phyloP scores from a whole-genome alignment of 345 rosid species.

The Hevea brasiliensis region DNA sequence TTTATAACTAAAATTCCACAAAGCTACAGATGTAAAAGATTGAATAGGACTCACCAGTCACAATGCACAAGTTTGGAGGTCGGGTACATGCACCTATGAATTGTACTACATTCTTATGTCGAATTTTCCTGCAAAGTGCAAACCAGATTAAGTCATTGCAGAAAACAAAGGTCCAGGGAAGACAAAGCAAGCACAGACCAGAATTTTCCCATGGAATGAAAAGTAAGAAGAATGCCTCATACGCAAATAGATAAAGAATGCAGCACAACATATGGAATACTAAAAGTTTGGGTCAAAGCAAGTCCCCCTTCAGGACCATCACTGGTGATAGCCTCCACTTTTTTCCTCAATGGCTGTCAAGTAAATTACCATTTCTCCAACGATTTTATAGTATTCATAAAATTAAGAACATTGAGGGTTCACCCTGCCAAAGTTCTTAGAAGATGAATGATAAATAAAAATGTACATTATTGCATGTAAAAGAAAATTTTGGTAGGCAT shows the following conservation, averaged over 20 bases:
- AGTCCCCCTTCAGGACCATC: background rate
- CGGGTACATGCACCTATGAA: constrained; percentile 92
- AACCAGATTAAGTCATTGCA: constrained; percentile 9
- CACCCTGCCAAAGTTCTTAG: background rate
- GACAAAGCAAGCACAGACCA: background rate
- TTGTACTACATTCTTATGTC: constrained; percentile 92
- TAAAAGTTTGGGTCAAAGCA: background rate
- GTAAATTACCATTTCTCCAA: background rate
- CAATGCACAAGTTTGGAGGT: constrained; percentile 81
- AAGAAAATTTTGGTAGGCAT: background rate
- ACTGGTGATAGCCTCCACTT: background rate
- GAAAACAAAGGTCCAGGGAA: constrained; percentile 13
- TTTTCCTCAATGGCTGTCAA: background rate
- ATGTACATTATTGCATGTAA: background rate
- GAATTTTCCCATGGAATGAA: constrained; percentile 7
- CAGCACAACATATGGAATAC: background rate
- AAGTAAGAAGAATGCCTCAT: background rate
- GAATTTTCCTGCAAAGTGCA: constrained; percentile 62
- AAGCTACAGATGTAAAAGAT: constrained; percentile 7
- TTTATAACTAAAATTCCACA: background rate
- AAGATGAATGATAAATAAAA: background rate
- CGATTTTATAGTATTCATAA: background rate
- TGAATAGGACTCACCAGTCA: constrained; percentile 59
- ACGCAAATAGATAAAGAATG: background rate
- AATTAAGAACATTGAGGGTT: background rate